Evolutionary conservation across 2,329 filamentous ascomycete genomes (phyloP), one percentile per base, ranked within the genome.

Genomic region (Epichloe gansuensis): DNA sequence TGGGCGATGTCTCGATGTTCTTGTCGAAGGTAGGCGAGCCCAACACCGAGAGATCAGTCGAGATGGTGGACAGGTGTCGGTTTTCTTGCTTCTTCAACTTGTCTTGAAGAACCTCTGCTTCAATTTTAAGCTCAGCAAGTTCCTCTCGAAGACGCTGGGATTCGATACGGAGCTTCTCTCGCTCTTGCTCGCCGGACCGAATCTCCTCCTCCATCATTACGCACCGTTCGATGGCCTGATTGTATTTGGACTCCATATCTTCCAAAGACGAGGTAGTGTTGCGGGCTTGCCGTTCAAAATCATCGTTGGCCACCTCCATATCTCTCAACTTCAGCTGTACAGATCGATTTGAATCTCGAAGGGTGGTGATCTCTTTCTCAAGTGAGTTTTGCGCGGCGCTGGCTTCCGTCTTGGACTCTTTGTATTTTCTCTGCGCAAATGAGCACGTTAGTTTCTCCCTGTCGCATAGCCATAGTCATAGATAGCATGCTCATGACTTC

Each of bases 181-280:
- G 82, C 68, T 98, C 93, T 69, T 94, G 87, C 64, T 98, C 93
- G 46, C 89, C 88, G 44, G 81, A 78, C 69, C 85, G 91, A 63
- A 97, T 86, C 67, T 97, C 93, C 67, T 96, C 90, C 65, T 98
- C 93, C 71, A 96, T 80, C 77, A 98, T 81, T 27, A 98, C 93
- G 9, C 79, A 83, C 51, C 91, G 78, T 71, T 98, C 93, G 60
- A 98, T 94, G 4, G 90, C 82, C 52, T 94, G 81, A 66, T 96
- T 97, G 69, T 93, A 96, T 69, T 97, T 98, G 56, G 87, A 91
- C 70, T 98, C 93, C 68, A 98, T 76, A 64, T 98, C 93, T 70
- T 98, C 93, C 56, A 97, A 80, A 49, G 91, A 96, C 44, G 90
- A 96, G 38, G 89, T 90, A 31, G 91, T 96, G 68, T 96, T 93